Conservation (phyloP, 179 eudicot genomes). For the Actinidia chinensis region DNA sequence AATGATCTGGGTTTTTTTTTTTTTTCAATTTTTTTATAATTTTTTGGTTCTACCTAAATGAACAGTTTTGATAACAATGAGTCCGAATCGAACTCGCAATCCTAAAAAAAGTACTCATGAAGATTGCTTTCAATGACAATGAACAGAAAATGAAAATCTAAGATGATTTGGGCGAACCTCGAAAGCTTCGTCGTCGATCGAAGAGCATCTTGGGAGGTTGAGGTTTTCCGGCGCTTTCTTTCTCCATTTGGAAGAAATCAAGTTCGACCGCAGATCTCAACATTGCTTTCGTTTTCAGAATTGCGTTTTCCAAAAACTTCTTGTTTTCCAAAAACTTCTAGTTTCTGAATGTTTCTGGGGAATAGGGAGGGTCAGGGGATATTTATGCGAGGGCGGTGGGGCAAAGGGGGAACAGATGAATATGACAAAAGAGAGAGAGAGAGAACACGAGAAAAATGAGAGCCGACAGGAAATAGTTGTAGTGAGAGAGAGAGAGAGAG, state of each 20-base stretch:
- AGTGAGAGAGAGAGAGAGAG: not conserved
- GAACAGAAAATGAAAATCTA: not conserved
- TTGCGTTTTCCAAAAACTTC: not conserved
- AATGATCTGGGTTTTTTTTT: no score
- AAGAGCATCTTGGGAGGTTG: slow-evolving; percentile 23
- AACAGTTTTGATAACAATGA: no score
- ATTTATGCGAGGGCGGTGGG: not conserved
- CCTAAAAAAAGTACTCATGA: no score
- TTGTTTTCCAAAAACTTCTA: not conserved
- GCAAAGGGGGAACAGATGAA: not conserved
- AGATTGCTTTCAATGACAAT: not conserved
- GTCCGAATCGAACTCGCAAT: no score
- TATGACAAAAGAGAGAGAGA: no score
- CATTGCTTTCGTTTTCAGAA: slow-evolving; percentile 13
- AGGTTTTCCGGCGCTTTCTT: not conserved
- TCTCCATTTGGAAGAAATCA: slow-evolving; percentile 48
- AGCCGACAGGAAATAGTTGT: no score
- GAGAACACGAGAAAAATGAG: slow-evolving; percentile 16
- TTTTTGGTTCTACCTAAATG: no score
- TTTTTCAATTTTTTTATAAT: no score
- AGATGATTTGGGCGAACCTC: slow-evolving; percentile 27
- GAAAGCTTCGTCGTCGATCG: slow-evolving; percentile 52
- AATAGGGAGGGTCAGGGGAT: not conserved
- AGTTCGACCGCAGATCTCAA: slow-evolving; percentile 36
- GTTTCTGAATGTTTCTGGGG: not conserved